Evolutionary conservation across 148 eudicot genomes (phyloP).

Genomic region (Nyssa sinensis): DNA sequence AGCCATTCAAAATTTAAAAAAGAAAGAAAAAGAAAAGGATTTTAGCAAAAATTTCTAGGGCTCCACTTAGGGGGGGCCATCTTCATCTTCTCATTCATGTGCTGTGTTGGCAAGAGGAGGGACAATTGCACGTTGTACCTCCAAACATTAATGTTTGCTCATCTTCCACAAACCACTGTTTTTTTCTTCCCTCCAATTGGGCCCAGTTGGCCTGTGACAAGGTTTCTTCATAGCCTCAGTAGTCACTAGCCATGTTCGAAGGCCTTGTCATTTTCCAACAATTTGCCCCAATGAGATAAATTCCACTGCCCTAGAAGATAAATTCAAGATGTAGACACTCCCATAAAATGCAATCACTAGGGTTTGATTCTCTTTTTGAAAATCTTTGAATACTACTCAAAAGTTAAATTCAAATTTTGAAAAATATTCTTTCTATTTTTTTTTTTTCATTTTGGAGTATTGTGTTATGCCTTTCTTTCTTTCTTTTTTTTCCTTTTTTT

Average conservation of each 20-base stretch:
- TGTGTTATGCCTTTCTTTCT: too few relatives aligned
- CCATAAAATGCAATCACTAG: not conserved
- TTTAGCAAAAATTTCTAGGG: too few relatives aligned
- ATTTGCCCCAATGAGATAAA: not conserved
- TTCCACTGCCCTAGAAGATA: not conserved
- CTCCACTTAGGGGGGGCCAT: constrained; percentile 5
- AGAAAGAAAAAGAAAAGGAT: too few relatives aligned
- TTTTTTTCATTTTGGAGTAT: too few relatives aligned
- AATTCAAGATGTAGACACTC: not conserved
- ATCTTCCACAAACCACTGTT: not conserved
- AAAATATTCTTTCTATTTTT: too few relatives aligned
- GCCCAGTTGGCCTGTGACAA: constrained; percentile 1
- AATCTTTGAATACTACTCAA: too few relatives aligned
- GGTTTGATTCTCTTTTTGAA: not conserved
- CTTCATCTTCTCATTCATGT: not conserved
- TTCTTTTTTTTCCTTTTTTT: too few relatives aligned
- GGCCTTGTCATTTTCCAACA: constrained; percentile 2
- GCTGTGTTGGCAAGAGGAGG: constrained; percentile 4
- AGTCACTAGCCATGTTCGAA: constrained; percentile 12
- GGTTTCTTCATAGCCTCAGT: too few relatives aligned
- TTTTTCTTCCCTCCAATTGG: not conserved
- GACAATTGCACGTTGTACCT: constrained; percentile 8
- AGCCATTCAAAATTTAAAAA: not conserved
- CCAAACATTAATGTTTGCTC: too few relatives aligned
- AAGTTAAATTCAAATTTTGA: too few relatives aligned